These are phyloP conservation scores for Fusarium tuaranense DNA, from an alignment of 2,329 filamentous ascomycete species.

Conservation along the genomic window DNA sequence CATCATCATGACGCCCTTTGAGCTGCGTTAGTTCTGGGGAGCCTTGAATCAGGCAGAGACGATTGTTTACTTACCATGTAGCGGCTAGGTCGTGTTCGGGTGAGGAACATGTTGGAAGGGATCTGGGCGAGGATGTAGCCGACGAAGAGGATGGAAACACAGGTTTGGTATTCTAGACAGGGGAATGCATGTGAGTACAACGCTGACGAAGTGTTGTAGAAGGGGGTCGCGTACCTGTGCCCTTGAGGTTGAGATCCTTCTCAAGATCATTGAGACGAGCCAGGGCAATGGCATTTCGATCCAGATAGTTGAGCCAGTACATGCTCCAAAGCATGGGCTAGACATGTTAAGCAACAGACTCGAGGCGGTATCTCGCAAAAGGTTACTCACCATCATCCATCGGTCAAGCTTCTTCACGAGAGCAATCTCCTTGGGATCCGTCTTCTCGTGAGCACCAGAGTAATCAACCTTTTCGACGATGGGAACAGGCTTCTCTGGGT, in stretches of 20 bases:
- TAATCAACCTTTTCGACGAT: conserved; percentile 37
- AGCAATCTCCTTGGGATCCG: conserved; percentile 42
- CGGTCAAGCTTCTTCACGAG: conserved; percentile 42
- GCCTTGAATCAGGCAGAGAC: rapidly evolving
- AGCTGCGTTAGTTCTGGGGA: not conserved
- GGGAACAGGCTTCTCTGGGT: conserved; percentile 33
- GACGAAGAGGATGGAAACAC: conserved; percentile 50
- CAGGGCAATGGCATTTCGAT: conserved; percentile 60
- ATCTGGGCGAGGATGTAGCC: conserved; percentile 60
- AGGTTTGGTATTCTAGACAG: conserved; percentile 47
- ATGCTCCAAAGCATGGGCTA: conserved; percentile 53
- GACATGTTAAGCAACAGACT: not conserved
- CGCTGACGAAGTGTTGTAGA: rapidly evolving
- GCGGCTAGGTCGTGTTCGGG: conserved; percentile 53
- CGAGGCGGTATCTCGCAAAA: no score
- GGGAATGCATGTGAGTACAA: not conserved
- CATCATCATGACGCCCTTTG: conserved; percentile 56
- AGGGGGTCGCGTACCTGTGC: conserved; percentile 3
- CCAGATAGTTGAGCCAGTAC: conserved; percentile 60
- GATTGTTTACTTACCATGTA: conserved; percentile 49
- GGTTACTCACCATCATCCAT: conserved; percentile 41
- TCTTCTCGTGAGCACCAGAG: conserved; percentile 44
- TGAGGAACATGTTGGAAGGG: conserved; percentile 59
- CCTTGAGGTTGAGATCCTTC: conserved; percentile 42
- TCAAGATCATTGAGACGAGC: conserved; percentile 51